Base-by-base conservation (phyloP, 495 filamentous ascomycete genomes). In the Penicillium nucicola region DNA sequence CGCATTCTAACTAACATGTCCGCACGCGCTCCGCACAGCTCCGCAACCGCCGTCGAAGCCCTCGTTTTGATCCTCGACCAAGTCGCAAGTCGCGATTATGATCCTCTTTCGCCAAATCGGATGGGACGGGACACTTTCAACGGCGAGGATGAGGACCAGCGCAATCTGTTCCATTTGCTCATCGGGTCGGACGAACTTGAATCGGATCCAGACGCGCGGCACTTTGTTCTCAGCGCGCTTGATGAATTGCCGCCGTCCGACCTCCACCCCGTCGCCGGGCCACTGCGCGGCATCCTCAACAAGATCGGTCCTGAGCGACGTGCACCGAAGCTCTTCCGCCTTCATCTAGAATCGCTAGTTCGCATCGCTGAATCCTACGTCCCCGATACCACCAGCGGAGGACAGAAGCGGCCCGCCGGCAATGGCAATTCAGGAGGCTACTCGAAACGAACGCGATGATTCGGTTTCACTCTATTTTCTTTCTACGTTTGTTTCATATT, bases 111-210 rank as follows among this genome's bases (percentile, higher is more conserved):
- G 7, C 62, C 61, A 2, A 74, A 69, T 43, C 49, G 37, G 2
- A 74, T 74, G 67, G 71, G 70, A 5, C 61, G 70, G n/a, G 43
- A 22, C 3, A 60, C 62, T 11, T 72, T 73, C 40, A 49, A 62
- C 8, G 69, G 70, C 4, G 77, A 79, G 45, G 73, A 74, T 15
- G 70, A 71, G 40, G 67, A 76, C 46, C 65, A 76, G 35, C 75
- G 75, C 48, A 81, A 80, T 45, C 58, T 81, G 8, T 79, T 72
- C 48, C 62, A 73, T 30, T 66, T 69, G 48, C 66, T 81, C 14
- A 75, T 81, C 34, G 74, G 75, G 6, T 60, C 63, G 12, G 53
- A 64, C 11, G 67, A 71, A 39, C 52, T 54, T 23, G 61, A 68
- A 33, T 60, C 64, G 32, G 64, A 56, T 17, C 42, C 56, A 18